Conservation (phyloP, 2,329 filamentous ascomycete genomes). For the Xylaria sp. region DNA sequence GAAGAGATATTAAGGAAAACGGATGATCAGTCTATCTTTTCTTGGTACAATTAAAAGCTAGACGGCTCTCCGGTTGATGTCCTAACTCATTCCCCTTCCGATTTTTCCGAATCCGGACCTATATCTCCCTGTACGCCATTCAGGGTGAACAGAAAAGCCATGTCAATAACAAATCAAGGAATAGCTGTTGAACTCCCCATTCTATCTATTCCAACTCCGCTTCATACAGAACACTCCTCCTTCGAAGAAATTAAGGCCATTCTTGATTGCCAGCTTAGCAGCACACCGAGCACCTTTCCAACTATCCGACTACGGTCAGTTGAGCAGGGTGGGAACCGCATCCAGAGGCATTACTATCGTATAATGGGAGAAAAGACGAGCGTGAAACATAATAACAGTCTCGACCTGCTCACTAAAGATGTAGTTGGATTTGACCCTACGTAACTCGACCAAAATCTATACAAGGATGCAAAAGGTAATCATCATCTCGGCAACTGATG, state of each 20-base stretch:
- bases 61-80: conserved; percentile 3
- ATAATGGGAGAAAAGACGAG: conserved; percentile 2
- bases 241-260: conserved; percentile 10
- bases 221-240: conserved; percentile 2
- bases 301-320: conserved; percentile 8
- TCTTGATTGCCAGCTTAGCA: conserved; percentile 7
- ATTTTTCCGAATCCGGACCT: conserved; percentile 1
- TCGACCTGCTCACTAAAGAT: neutral
- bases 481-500: neutral
- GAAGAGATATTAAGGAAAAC: conserved; percentile 10
- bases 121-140: neutral
- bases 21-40: conserved; percentile 9
- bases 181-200: conserved; percentile 5
- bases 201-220: neutral
- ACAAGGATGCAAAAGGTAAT: conserved; percentile 3
- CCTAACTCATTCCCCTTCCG: neutral
- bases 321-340: neutral
- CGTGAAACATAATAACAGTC: neutral
- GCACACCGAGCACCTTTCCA: conserved; percentile 3
- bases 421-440: conserved; percentile 11
- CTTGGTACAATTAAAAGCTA: conserved; percentile 1
- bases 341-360: neutral
- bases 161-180: conserved; percentile 15
- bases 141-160: neutral
- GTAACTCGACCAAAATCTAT: neutral